Base-by-base conservation (phyloP, 2,329 filamentous ascomycete species). In the Neoarthrinium moseri region DNA sequence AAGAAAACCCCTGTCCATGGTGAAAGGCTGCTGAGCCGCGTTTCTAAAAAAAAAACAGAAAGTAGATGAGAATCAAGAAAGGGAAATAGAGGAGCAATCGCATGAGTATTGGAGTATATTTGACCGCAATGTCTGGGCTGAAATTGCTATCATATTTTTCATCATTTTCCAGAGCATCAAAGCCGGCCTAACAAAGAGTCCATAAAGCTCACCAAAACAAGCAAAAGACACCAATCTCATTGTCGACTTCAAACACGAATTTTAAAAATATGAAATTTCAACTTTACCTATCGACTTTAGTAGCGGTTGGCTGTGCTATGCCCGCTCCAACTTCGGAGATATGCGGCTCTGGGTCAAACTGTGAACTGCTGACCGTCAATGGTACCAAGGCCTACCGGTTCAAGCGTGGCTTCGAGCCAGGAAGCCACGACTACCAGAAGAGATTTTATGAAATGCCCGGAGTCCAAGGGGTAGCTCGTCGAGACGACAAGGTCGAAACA, bases 371-470 rank as follows among this genome's bases (percentile, higher is more conserved):
- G 37, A 11, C 6, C 37, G 5, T 17, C 37, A 27, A 40, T 17
- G 37, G 37, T 13, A 27, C 22, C 12, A 40, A 40, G 23, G 22
- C 20, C 5, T 40, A 26, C 37, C 37, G 37, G 6, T 40, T 40
- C 22, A 40, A 40, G 37, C 3, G 21, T 24, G 37, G 37, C 15
- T 17, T 10, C 15, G 21, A 40, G 37, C 37, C 37, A 15, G 37
- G 37, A 20, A 40, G 37, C 23, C 37, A 40, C 23, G 37, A 40
- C 37, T 40, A 40, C 22, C 21, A 40, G 37, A 40, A 40, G 23
- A 24, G 37, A 27, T 40, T 40, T 17, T 27, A 40, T 11, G 37
- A 40, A 13, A 21, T 4, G 7, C 21, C 23, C 5, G 37, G 20
- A 13, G 6, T 17, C 11, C 12, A 7, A 10, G 22, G 37, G 20